These are phyloP conservation scores for Blastocystis sp. DNA, from an alignment of 352 stramenopile species.

Conservation along the genomic window DNA sequence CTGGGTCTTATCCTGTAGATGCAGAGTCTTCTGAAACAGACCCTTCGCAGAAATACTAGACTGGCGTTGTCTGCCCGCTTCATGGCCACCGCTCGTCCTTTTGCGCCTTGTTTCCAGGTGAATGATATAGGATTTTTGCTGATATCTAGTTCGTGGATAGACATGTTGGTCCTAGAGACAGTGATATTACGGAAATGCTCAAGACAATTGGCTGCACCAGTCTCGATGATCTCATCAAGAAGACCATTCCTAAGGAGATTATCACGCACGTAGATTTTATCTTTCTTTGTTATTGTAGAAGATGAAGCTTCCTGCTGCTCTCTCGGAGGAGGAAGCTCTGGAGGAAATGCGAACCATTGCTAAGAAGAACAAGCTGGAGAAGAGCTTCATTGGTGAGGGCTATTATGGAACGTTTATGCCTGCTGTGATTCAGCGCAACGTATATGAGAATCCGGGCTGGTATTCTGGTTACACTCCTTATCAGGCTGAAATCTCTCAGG, in stretches of 20 bases:
- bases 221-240: conserved; percentile 85
- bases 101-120: conserved; percentile 59
- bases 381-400: conserved; percentile 93
- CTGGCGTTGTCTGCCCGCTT: conserved; percentile 4
- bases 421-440: conserved; percentile 88
- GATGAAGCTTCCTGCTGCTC: conserved; percentile 68
- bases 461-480: conserved; percentile 95
- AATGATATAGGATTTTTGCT: neutral
- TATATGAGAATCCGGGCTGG: conserved; percentile 95
- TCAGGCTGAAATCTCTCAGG: conserved; percentile 96
- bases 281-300: conserved; percentile 63
- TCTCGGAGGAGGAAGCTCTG: conserved; percentile 60
- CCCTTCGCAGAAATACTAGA: conserved; percentile 31
- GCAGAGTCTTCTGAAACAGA: conserved; percentile 53
- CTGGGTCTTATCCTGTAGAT: conserved; percentile 40
- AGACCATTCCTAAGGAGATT: conserved; percentile 88
- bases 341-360: conserved; percentile 71
- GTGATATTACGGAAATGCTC: conserved; percentile 83
- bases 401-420: conserved; percentile 93
- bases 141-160: conserved; percentile 60
- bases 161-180: conserved; percentile 77
- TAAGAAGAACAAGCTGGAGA: conserved; percentile 86
- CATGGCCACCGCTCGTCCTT: conserved; percentile 21
- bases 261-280: conserved; percentile 12
- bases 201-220: conserved; percentile 80